Base-by-base conservation (phyloP, 139 green algal species). In the Pseudopediastrum boryanum region DNA sequence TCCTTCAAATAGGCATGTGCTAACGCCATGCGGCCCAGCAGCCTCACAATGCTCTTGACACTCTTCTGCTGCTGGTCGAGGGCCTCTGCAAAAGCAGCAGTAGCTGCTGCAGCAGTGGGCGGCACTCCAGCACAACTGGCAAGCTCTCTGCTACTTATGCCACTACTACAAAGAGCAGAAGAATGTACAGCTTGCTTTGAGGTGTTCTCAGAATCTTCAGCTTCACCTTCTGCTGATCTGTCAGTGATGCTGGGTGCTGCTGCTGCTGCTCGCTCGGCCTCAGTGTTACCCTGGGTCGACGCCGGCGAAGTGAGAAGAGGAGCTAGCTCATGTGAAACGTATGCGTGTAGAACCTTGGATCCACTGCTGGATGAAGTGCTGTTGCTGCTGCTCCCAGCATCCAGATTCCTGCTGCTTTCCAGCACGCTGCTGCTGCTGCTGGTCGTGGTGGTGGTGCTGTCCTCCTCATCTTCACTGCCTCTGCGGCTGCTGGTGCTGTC, bases 1-100 rank as follows among this genome's bases (percentile, higher is more conserved):
- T 51, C 9, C 74, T 81, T 81, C 25, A 81, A 33, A 29, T 63
- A 81, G 48, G 35, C 46, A 27, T 64, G 41, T 7, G 74, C 74
- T 7, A 74, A 33, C 36, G 74, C 74, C 10, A 43, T 12, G 8
- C 74, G 74, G 13, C 31, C 33, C 3, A 72, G 3, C 21, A 74
- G 43, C 1, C 74, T 46, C 10, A 63, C 74, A 25, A 51, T 9
- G 4, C 12, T 52, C 12, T 35, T n/a, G 7, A 64, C 74, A 13
- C 62, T 66, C 13, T 16, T 21, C 70, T 58, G 69, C 46, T 50
- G 16, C 54, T 63, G 54, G 31, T 7, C 54, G 8, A 19, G 31
- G 9, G 27, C 33, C 27, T 5, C 12, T n/a, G 31, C 61, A 69
- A 46, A 31, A 69, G 33, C 7, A 69, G 5, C 21, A 42, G 51